Conservation (phyloP, 257 asterid species). For the Catharanthus roseus region DNA sequence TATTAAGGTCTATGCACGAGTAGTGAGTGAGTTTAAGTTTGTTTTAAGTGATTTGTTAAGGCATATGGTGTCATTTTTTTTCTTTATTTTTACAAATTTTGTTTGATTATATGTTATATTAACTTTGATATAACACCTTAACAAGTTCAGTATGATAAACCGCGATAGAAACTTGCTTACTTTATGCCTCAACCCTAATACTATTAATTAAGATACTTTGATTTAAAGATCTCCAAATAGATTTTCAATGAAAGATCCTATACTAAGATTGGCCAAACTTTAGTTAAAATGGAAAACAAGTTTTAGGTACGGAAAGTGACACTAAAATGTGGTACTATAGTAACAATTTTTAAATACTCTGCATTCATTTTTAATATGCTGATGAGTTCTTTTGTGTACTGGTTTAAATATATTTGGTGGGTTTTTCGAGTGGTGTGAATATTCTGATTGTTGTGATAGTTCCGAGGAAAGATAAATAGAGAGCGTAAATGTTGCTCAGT, state of each 20-base stretch:
- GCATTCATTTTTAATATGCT: neutral
- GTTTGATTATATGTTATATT: too few relatives aligned
- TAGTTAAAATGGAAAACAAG: neutral
- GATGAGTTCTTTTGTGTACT: neutral
- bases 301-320: slow-evolving; percentile 22
- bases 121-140: too few relatives aligned
- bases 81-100: too few relatives aligned
- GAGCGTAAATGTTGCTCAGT: slow-evolving; percentile 43
- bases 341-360: slow-evolving; percentile 3
- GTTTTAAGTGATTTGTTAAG: too few relatives aligned
- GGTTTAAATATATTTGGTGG: neutral
- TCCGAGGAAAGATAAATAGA: slow-evolving; percentile 43
- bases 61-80: too few relatives aligned
- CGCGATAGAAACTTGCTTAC: too few relatives aligned
- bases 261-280: slow-evolving; percentile 8
- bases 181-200: too few relatives aligned
- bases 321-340: neutral
- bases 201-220: neutral
- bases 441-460: slow-evolving; percentile 32
- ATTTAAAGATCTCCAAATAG: slow-evolving; percentile 5
- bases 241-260: slow-evolving; percentile 11
- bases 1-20: too few relatives aligned
- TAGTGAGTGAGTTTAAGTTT: too few relatives aligned
- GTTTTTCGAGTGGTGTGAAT: slow-evolving; percentile 5
- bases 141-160: too few relatives aligned